Conservation (phyloP, 2,329 filamentous ascomycete genomes). For the Neodidymelliopsis sp. region DNA sequence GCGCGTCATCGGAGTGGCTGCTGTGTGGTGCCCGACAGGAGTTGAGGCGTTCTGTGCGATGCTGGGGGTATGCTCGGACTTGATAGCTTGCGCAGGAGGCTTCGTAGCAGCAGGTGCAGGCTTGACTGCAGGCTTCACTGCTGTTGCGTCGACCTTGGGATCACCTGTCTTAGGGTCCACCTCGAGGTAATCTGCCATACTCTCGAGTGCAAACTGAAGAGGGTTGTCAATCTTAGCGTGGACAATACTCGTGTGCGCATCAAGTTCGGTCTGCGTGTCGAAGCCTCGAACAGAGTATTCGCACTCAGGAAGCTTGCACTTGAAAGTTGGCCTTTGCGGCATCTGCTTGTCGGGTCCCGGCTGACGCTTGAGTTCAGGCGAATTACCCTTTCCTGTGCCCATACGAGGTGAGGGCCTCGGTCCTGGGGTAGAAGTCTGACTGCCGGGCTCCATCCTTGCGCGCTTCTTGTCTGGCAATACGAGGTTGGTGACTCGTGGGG, state of each 20-base stretch:
- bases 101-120: slow-evolving; percentile 30
- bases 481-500: slow-evolving; percentile 63
- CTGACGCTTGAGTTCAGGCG: slow-evolving; percentile 57
- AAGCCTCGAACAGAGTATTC: slow-evolving; percentile 64
- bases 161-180: slow-evolving; percentile 55
- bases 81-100: slow-evolving; percentile 36
- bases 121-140: slow-evolving; percentile 32
- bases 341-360: slow-evolving; percentile 52
- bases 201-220: slow-evolving; percentile 63
- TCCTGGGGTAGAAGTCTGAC: slow-evolving; percentile 52
- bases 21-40: slow-evolving; percentile 39
- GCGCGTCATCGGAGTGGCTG: slow-evolving; percentile 48
- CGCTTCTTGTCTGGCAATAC: slow-evolving; percentile 66
- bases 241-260: slow-evolving; percentile 61
- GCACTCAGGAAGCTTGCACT: slow-evolving; percentile 61
- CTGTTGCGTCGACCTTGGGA: slow-evolving; percentile 35
- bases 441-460: slow-evolving; percentile 56
- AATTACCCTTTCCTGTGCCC: slow-evolving; percentile 44
- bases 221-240: slow-evolving; percentile 64
- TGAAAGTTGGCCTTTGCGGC: slow-evolving; percentile 57
- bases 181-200: slow-evolving; percentile 60
- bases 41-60: slow-evolving; percentile 45
- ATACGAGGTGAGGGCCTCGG: slow-evolving; percentile 52
- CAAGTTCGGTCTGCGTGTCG: slow-evolving; percentile 60
- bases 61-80: slow-evolving; percentile 46